A percentile compares a stretch with the other conserved stretches of the same genome.
Conservation (phyloP, 805 yeast genomes). For the Sporopachydermia lactativora region DNA sequence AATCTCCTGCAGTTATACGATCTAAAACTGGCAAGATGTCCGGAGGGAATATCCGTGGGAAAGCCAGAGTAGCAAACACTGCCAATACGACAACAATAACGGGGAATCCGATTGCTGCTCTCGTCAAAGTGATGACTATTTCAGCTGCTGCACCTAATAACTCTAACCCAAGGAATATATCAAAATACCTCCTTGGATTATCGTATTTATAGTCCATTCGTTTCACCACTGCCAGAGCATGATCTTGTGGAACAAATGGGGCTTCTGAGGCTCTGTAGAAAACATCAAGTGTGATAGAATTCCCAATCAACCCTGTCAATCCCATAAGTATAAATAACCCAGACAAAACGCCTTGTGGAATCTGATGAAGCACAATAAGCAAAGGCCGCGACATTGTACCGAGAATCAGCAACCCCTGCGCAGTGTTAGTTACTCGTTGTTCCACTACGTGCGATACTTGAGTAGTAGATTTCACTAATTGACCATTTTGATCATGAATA, state of each 20-base stretch:
- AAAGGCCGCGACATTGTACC: slow-evolving; percentile 88
- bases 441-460: slow-evolving; percentile 54
- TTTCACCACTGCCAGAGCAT: slow-evolving; percentile 19
- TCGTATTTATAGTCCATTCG: slow-evolving; percentile 16
- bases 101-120: slow-evolving; percentile 92
- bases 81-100: slow-evolving; percentile 60
- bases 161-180: slow-evolving; percentile 42
- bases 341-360: slow-evolving; percentile 88
- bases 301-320: slow-evolving; percentile 55
- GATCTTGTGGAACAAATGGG: slow-evolving; percentile 16
- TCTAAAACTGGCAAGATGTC: slow-evolving; percentile 55
- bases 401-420: slow-evolving; percentile 72
- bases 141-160: slow-evolving; percentile 64
- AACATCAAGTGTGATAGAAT: slow-evolving; percentile 48
- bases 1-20: slow-evolving; percentile 30
- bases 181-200: slow-evolving; percentile 22
- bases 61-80: slow-evolving; percentile 43
- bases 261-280: slow-evolving; percentile 44
- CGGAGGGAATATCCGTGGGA: slow-evolving; percentile 47
- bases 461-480: slow-evolving; percentile 14
- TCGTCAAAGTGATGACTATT: slow-evolving; percentile 72
- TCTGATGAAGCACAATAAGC: slow-evolving; percentile 59
- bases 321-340: slow-evolving; percentile 95
- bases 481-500: slow-evolving; percentile 7
- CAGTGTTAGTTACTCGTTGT: slow-evolving; percentile 73